Conservation (phyloP, 1,139 yeast species). For the Pichia sp. region DNA sequence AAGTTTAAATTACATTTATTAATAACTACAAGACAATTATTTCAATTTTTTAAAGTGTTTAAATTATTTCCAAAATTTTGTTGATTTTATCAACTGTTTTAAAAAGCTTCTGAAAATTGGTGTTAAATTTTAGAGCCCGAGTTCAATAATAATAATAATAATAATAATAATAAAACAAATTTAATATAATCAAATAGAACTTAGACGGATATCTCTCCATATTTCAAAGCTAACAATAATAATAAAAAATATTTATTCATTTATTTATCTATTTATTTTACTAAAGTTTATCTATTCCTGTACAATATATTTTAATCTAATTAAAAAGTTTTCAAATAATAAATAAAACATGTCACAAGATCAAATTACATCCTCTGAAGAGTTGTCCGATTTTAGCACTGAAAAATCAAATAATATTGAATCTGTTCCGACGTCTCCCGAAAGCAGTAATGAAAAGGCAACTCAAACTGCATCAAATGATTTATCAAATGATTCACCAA, state of each 20-base stretch:
- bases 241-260: slow-evolving; percentile 8
- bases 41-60: slow-evolving; percentile 1
- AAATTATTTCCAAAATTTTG: slow-evolving; percentile 3
- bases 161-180: too few relatives aligned
- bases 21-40: neutral
- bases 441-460: slow-evolving; percentile 26
- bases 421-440: slow-evolving; percentile 24
- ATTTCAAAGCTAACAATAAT: slow-evolving; percentile 17
- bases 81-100: slow-evolving; percentile 9
- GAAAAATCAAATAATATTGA: slow-evolving; percentile 12
- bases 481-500: slow-evolving; percentile 13
- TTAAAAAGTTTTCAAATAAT: too few relatives aligned
- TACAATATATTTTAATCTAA: neutral
- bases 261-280: slow-evolving; percentile 2
- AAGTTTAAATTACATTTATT: neutral
- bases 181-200: slow-evolving; percentile 11
- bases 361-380: slow-evolving; percentile 18
- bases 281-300: neutral
- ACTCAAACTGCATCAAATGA: slow-evolving; percentile 22
- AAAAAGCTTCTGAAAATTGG: slow-evolving; percentile 26
- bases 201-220: slow-evolving; percentile 31
- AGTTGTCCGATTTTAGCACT: slow-evolving; percentile 24
- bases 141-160: slow-evolving; percentile 13
- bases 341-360: slow-evolving; percentile 11
- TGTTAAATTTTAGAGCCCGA: slow-evolving; percentile 31